Base-by-base conservation (phyloP, 495 filamentous ascomycete genomes). In the Ramalina intermedia region DNA sequence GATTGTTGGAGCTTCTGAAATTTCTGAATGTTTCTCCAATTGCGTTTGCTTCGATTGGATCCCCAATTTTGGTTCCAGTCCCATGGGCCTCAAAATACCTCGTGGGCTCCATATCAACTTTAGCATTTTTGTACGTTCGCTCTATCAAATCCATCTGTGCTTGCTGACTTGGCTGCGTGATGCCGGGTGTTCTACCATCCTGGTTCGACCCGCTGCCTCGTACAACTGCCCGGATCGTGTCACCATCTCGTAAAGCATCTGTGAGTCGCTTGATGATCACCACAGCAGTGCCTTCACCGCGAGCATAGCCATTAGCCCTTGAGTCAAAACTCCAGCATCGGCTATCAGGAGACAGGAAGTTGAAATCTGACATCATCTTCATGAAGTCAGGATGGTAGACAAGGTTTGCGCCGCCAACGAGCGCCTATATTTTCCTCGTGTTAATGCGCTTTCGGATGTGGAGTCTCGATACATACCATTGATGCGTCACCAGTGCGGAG, bases 391-490 rank as follows among this genome's bases (percentile, higher is more conserved):
- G 69, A 27, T 24, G 37, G 47, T 64, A 66, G 16, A 71, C 46
- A 14, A 72, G 58, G 41, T 69, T 70, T 21, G 64, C 50, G 37
- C 71, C 71, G 50, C 67, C 69, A 41, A 69, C 68, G 39, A 67
- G 60, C 20, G 67, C 49, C 9, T 41, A 49, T 17, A 51, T 23
- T 6, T 5, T 36, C 7, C 44, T 12, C 47, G 44, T 51, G 3
- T 49, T 47, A 16, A 55, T 55, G 12, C 61, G 21, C 59, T 50
- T 20, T 23, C 37, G 63, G 58, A 62, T 50, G 1, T n/a, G n/a
- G n/a, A 63, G 45, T 37, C 67, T 67, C 14, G 54, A 40, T 7
- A 60, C 62, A 5, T 50, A 55, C 58, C n/a, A 60, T 46, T 6
- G 55, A 37, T 1, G 52, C 52, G 20, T 73, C 70, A 26, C 68